A percentile compares a stretch with the other conserved stretches of the same genome.
Evolutionary conservation across 1,139 yeast genomes (phyloP).

Genomic region (Geotrichum phurueaensis): DNA sequence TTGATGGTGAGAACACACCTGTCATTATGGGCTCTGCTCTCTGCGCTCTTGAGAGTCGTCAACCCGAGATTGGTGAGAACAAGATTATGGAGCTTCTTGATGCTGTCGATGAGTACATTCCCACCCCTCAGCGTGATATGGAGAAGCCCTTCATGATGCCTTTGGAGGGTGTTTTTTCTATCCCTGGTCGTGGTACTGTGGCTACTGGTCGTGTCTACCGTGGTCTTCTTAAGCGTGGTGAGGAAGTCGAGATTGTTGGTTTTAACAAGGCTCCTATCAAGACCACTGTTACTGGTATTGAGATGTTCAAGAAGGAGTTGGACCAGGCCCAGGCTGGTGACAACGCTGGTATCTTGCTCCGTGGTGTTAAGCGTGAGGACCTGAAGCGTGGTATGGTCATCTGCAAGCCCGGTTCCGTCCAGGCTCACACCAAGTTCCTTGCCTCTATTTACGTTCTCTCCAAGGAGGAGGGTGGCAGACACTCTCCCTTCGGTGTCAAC

Average conservation of each 20-base stretch:
- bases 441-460: slow-evolving; percentile 89
- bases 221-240: slow-evolving; percentile 95
- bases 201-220: slow-evolving; percentile 99
- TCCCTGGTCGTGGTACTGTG: slow-evolving; percentile 99
- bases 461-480: slow-evolving; percentile 99
- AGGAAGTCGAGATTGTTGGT: slow-evolving; percentile 96
- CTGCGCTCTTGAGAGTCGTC: slow-evolving; percentile 83
- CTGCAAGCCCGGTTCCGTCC: slow-evolving; percentile 86
- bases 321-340: slow-evolving; percentile 98
- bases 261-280: slow-evolving; percentile 78
- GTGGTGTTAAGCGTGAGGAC: slow-evolving; percentile 98
- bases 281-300: slow-evolving; percentile 96
- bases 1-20: slow-evolving; percentile 97
- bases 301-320: slow-evolving; percentile 98
- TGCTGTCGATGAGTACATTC: slow-evolving; percentile 90
- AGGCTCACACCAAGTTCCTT: slow-evolving; percentile 89
- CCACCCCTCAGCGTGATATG: slow-evolving; percentile 93
- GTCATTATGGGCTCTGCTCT: slow-evolving; percentile 98
- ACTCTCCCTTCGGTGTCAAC: slow-evolving; percentile 93
- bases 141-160: slow-evolving; percentile 97
- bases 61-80: slow-evolving; percentile 88
- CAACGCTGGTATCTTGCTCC: slow-evolving; percentile 93
- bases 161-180: slow-evolving; percentile 94
- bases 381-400: slow-evolving; percentile 96
- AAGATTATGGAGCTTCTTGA: slow-evolving; percentile 79